Evolutionary conservation across 257 asterid genomes (phyloP).

Genomic region (Craterostigma plantagineum): DNA sequence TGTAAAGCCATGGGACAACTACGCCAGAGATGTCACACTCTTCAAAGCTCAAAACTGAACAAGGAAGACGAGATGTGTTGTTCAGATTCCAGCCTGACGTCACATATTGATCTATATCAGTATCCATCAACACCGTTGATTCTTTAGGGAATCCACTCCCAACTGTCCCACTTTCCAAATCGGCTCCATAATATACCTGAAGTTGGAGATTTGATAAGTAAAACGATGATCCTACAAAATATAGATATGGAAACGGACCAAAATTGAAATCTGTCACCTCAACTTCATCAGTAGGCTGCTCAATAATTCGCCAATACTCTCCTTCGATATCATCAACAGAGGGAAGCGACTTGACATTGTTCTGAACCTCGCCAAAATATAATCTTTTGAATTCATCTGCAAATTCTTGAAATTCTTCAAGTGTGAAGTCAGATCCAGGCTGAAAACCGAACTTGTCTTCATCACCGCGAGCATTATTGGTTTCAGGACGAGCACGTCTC

Average conservation of each 20-base stretch:
- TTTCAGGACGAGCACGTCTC: conserved; percentile 28
- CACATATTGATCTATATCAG: conserved; percentile 28
- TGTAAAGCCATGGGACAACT: conserved; percentile 90
- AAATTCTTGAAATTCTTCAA: conserved; percentile 35
- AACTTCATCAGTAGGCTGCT: conserved; percentile 64
- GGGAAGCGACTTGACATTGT: conserved; percentile 23
- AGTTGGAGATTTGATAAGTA: too few species aligned
- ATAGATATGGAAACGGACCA: too few species aligned
- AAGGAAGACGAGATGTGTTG: conserved; percentile 67
- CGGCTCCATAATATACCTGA: conserved; percentile 97
- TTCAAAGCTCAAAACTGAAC: conserved; percentile 73
- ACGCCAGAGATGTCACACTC: conserved; percentile 88
- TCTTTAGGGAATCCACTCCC: conserved; percentile 83
- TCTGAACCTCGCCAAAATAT: conserved; percentile 30
- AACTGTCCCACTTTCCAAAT: conserved; percentile 66
- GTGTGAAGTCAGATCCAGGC: conserved; percentile 63
- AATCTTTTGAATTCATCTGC: conserved; percentile 36
- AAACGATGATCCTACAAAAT: too few species aligned
- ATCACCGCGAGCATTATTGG: conserved; percentile 14
- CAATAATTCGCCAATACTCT: conserved; percentile 78
- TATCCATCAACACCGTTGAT: conserved; percentile 16
- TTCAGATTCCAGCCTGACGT: conserved; percentile 89
- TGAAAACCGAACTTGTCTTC: conserved; percentile 68
- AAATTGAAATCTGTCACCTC: conserved; percentile 42
- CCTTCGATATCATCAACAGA: conserved; percentile 62